Percentiles rank a stretch among this genome's conserved stretches.
Conservation (phyloP, 2,329 filamentous ascomycete species). For the Parasarocladium wereldwijsianum region DNA sequence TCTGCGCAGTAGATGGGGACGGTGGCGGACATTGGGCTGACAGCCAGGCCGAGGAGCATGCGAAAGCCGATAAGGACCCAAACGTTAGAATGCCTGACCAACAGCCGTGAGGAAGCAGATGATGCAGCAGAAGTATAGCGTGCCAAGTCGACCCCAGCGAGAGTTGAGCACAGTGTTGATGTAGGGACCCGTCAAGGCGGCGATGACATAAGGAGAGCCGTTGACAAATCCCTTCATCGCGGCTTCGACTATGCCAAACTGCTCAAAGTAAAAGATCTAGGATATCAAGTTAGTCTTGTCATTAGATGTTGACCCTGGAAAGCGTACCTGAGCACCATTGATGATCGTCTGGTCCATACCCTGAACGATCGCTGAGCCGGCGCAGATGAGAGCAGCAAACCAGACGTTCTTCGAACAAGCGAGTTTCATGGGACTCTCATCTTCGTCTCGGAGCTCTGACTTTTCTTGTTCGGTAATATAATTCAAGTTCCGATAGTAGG, state of each 20-base stretch:
- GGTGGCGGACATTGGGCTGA: conserved; percentile 16
- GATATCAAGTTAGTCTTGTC: conserved; percentile 14
- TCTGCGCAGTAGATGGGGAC: conserved; percentile 16
- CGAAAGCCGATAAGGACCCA: conserved; percentile 12
- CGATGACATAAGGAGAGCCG: conserved; percentile 36
- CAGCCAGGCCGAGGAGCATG: conserved; percentile 15
- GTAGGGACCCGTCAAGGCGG: conserved; percentile 20
- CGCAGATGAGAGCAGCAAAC: conserved; percentile 8
- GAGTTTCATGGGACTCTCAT: conserved; percentile 7
- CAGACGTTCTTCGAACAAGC: too few relatives aligned
- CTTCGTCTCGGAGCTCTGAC: conserved; percentile 6
- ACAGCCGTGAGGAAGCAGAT: conserved; percentile 29
- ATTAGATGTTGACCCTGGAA: conserved; percentile 15
- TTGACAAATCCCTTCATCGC: conserved; percentile 39
- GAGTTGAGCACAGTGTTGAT: conserved; percentile 32
- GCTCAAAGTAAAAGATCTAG: conserved; percentile 19
- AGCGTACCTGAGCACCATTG: conserved; percentile 43
- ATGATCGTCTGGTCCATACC: conserved; percentile 48
- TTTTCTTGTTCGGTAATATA: conserved; percentile 8
- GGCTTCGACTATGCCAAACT: conserved; percentile 18
- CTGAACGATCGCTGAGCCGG: conserved; percentile 37
- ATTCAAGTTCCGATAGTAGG: conserved; percentile 10
- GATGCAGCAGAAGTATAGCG: conserved; percentile 46
- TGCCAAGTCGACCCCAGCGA: conserved; percentile 44
- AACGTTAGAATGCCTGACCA: conserved; percentile 23